phyloP scores from a whole-genome alignment of 768 basidiomycete genomes.

The Suillus weaverae region DNA sequence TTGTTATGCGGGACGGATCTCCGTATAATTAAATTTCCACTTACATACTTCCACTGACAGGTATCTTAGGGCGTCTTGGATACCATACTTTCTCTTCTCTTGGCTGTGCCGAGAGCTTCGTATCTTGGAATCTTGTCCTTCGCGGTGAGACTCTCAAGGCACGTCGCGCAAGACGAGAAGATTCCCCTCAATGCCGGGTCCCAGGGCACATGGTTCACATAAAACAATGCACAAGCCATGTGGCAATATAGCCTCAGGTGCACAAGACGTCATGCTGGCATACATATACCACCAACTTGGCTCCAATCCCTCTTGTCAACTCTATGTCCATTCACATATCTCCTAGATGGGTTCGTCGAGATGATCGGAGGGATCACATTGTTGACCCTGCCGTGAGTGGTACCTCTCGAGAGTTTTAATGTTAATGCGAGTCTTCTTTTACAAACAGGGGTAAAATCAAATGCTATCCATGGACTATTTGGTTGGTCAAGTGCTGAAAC shows the following conservation, averaged over 20 bases:
- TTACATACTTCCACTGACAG: slow-evolving; percentile 1
- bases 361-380: background rate
- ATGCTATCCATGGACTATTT: background rate
- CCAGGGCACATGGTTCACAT: background rate
- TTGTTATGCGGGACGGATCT: slow-evolving; percentile 4
- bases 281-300: background rate
- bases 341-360: background rate
- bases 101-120: background rate
- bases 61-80: background rate
- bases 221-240: background rate
- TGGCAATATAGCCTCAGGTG: background rate
- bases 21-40: slow-evolving; percentile 3
- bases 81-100: background rate
- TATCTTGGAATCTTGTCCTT: background rate
- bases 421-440: background rate
- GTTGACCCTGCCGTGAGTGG: background rate
- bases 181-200: background rate
- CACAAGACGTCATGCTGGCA: background rate
- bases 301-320: background rate
- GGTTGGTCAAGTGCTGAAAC: background rate
- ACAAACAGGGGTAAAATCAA: too few relatives aligned
- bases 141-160: background rate
- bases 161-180: background rate
- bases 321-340: background rate
- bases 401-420: background rate